Percentiles rank a stretch among this genome's conserved stretches.
Conservation (phyloP, 1,139 yeast species). For the Meyerozyma guilliermondii region DNA sequence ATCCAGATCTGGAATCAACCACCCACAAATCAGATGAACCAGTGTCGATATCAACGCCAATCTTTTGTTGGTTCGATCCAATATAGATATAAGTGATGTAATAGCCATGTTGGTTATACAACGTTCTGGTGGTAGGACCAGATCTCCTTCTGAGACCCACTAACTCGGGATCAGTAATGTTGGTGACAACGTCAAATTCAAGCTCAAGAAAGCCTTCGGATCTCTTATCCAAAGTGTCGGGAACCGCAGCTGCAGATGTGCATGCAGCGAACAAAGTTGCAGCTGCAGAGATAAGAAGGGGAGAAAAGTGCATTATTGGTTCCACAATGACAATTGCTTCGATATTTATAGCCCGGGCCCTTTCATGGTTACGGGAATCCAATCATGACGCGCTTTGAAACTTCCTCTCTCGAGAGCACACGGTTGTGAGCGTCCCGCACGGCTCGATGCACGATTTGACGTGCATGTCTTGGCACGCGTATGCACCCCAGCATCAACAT, state of each 20-base stretch:
- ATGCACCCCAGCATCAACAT: too few relatives aligned
- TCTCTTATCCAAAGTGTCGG: background rate
- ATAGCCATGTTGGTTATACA: background rate
- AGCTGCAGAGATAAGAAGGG: background rate
- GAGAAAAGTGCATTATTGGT: background rate
- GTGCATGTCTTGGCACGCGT: too few relatives aligned
- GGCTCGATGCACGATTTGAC: background rate
- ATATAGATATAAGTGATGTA: background rate
- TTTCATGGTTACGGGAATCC: background rate
- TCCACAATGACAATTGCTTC: background rate
- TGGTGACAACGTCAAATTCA: background rate
- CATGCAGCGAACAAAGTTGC: background rate
- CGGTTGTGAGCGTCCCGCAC: background rate
- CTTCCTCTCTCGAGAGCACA: background rate
- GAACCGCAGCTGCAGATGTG: background rate
- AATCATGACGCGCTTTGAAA: background rate
- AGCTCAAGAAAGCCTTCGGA: background rate
- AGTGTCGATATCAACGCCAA: conserved; percentile 15
- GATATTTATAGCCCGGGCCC: background rate
- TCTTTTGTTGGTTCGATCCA: conserved; percentile 7
- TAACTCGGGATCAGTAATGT: background rate
- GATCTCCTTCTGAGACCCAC: background rate
- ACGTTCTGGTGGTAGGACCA: background rate
- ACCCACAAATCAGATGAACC: conserved; percentile 20
- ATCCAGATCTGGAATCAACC: background rate